Evolutionary conservation across 345 rosid species (phyloP), one percentile per base, ranked within the genome.

Genomic region (Eucalyptus pauciflora): DNA sequence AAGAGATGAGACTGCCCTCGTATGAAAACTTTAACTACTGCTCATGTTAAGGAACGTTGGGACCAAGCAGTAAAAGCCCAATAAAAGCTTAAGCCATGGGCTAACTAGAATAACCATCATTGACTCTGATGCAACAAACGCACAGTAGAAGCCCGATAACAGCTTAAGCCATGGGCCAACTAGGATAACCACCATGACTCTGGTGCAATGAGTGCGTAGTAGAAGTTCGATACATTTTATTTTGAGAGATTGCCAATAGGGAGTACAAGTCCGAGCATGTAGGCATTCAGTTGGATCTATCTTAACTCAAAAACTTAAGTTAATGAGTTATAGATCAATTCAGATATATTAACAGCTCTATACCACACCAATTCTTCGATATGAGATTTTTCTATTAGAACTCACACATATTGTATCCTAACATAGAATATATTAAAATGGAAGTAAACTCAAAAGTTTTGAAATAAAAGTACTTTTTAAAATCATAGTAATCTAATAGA

Each of bases 321-420:
- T 0, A 56, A 22, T 56, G 0, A 56, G 0, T 9, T 22, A 56
- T 56, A 1, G 0, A 0, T 4, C 29, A 56, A 56, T 0, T 56
- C 0, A 9, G 0, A 8, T 56, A 22, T 56, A 22, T 56, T 56
- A 22, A 56, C 0, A 4, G 1, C 29, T 56, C 11, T 56, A 56
- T 0, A 56, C 1, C 2, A 56, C 27, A 9, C 11, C 6, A 56
- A 56, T 22, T 56, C 1, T 56, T 0, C 0, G 5, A 56, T 22
- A 3, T 56, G 27, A 0, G 12, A 22, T 56, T 56, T 56, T 20
- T 56, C 2, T 56, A 56, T 22, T 6, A 22, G 0, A 56, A 56
- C 5, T 56, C 27, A 56, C 0, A 56, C 27, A 22, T 56, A 0
- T 20, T 54, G 2, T 56, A 56, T 56, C 0, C 27, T 56, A 56